Percentiles rank a stretch among this genome's conserved stretches.
Conservation (phyloP, 1,284 basidiomycete species). For the Moniliella sp. region DNA sequence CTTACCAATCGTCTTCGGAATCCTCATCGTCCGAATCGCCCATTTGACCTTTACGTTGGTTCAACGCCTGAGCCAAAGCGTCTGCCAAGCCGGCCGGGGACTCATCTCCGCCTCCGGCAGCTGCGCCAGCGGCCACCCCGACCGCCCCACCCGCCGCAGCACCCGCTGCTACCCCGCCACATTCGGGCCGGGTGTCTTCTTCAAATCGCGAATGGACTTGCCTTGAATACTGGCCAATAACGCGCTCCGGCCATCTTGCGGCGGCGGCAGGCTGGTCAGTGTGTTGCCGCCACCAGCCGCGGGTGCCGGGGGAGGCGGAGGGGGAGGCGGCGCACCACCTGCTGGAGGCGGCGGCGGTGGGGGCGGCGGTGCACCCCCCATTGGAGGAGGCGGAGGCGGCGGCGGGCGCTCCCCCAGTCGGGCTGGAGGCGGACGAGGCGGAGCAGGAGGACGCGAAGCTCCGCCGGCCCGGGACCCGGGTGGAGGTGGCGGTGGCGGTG, state of each 20-base stretch:
- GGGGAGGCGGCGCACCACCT: neutral
- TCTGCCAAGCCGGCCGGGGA: conserved; percentile 42
- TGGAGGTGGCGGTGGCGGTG: conserved; percentile 2
- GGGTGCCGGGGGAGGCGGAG: neutral
- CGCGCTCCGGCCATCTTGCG: conserved; percentile 39
- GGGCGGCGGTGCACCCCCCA: neutral
- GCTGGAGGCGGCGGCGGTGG: neutral
- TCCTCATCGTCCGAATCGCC: conserved; percentile 74
- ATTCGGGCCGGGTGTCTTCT: conserved; percentile 40
- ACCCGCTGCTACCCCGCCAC: too few species aligned
- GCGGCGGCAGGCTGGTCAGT: conserved; percentile 6
- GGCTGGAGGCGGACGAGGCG: conserved; percentile 11
- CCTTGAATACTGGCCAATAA: conserved; percentile 50
- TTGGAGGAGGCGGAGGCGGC: conserved; percentile 1
- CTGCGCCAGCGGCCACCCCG: conserved; percentile 1
- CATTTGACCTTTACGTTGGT: conserved; percentile 64
- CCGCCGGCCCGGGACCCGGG: conserved; percentile 4
- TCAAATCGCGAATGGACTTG: conserved; percentile 49
- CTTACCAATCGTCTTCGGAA: conserved; percentile 35
- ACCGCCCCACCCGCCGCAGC: too few species aligned
- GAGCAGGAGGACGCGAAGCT: conserved; percentile 10
- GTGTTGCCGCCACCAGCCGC: too few species aligned
- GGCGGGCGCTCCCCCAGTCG: conserved; percentile 7
- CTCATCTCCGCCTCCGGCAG: neutral
- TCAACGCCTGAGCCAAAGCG: conserved; percentile 47